Conservation (phyloP, 129 eudicot species). For the Escallonia rubra region DNA sequence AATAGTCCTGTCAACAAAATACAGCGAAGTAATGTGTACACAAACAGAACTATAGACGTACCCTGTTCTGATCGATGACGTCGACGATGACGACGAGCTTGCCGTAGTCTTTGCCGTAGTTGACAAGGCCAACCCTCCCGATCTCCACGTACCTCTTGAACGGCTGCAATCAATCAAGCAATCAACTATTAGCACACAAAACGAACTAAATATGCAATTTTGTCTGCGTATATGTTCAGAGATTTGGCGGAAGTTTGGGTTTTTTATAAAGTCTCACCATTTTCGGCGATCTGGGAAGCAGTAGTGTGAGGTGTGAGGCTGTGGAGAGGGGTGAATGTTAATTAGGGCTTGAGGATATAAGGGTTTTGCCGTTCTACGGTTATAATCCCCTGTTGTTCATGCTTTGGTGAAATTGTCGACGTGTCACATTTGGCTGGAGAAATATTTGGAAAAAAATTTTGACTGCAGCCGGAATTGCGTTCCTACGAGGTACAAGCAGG, state of each 20-base stretch:
- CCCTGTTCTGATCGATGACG: constrained; percentile 62
- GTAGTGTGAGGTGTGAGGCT: neutral
- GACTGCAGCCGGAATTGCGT: neutral
- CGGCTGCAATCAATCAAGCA: constrained; percentile 26
- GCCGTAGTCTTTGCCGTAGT: constrained; percentile 56
- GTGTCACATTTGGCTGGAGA: neutral
- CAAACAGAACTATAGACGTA: neutral
- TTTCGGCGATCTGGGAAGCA: neutral
- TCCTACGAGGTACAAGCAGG: too few species aligned
- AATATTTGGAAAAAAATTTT: too few species aligned
- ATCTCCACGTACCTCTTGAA: constrained; percentile 67
- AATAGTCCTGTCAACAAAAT: too few species aligned
- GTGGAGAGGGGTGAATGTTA: neutral
- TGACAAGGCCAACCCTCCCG: constrained; percentile 54
- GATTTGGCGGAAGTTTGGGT: too few species aligned
- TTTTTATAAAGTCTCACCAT: constrained; percentile 1
- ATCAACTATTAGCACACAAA: neutral
- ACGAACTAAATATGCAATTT: neutral
- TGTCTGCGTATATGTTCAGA: neutral
- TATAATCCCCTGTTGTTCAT: neutral
- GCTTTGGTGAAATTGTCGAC: neutral
- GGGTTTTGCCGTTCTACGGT: neutral
- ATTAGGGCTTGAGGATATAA: constrained; percentile 6
- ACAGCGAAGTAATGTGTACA: too few species aligned
- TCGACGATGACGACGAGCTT: constrained; percentile 61